Base-by-base conservation (phyloP, 2,329 filamentous ascomycete species). In the Aspergillus chevalieri region DNA sequence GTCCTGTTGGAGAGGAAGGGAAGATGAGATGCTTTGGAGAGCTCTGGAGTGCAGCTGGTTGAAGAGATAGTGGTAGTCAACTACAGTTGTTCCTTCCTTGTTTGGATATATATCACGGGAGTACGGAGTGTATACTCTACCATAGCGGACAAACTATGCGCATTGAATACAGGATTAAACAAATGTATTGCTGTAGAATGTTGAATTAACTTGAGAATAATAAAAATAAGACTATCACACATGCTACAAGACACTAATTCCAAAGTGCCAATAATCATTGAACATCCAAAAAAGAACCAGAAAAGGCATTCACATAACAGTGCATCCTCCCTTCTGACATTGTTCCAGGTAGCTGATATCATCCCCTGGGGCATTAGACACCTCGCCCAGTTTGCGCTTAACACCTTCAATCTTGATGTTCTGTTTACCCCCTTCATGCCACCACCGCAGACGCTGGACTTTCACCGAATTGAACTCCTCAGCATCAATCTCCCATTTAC, bases 401-500 rank as follows among this genome's bases (percentile, higher is more conserved):
- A 88, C 72, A 0, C 93, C 93, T 17, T 80, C 84, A 7, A 96
- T 78, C 53, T 80, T 86, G 48, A 98, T 77, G 44, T 74, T 83
- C 70, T 97, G 92, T 57, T 90, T 83, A 2, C 92, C 93, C 49
- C 86, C 85, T 1, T 82, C 82, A 70, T 98, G 91, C 91, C 92
- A 96, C 93, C 93, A 98, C 59, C 82, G 82, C 55, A 98, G 72
- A 55, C 80, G 80, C 72, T 96, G 92, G 52, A 89, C 75, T 57
- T 82, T 74, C 4, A 82, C 82, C 0, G 81, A 82, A 53, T 87
- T 81, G 7, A 82, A 79, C 49, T 90, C 86, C 52, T 90, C 84
- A 4, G 76, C 79, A 57, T 82, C 83, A 52, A 97, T 89, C 58
- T 86, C 84, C 91, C 91, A 98, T 65, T 92, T 93, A 6, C 94